Conservation (phyloP, 495 filamentous ascomycete genomes). For the Parmelia sp. region DNA sequence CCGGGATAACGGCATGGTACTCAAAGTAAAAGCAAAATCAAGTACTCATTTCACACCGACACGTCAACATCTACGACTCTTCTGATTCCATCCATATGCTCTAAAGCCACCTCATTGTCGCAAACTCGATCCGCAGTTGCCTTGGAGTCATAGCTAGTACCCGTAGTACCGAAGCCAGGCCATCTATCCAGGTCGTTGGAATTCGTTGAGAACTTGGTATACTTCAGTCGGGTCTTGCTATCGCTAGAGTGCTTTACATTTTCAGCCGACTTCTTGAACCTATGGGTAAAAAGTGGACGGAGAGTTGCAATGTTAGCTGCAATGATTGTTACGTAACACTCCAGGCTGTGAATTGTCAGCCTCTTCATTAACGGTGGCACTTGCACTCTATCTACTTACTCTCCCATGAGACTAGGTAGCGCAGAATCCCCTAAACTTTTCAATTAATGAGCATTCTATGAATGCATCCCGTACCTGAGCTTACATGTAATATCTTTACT, state of each 20-base stretch:
- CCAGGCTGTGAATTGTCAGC: neutral
- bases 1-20: neutral
- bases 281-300: neutral
- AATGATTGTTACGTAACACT: neutral
- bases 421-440: neutral
- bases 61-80: neutral
- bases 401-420: neutral
- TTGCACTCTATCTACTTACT: neutral
- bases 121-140: neutral
- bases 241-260: neutral
- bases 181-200: neutral
- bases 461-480: neutral
- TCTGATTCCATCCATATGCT: neutral
- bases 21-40: neutral
- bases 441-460: neutral
- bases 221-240: neutral
- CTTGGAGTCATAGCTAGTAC: neutral
- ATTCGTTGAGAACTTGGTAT: neutral
- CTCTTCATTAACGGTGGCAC: neutral
- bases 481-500: neutral
- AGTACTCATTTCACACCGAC: neutral
- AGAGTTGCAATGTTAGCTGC: slow-evolving; percentile 1
- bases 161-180: neutral
- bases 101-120: neutral
- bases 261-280: neutral